Evolutionary conservation across 345 rosid species (phyloP).

Genomic region (Rhizophora mangle): DNA sequence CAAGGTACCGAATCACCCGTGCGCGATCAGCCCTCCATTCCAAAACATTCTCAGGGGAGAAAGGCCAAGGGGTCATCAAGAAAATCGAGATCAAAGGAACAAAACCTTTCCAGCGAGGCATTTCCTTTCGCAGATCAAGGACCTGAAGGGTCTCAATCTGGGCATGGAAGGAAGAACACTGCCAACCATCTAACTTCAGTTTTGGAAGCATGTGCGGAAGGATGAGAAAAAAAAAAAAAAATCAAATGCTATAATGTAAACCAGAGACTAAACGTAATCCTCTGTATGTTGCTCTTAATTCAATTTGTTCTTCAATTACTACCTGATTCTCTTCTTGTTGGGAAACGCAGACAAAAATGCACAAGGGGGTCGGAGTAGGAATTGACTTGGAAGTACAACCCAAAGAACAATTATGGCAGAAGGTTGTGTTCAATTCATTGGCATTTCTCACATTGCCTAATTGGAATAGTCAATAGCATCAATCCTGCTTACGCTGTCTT

Average conservation of each 20-base stretch:
- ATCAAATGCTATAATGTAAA: not conserved
- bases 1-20: constrained; percentile 14
- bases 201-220: constrained; percentile 19
- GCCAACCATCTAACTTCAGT: constrained; percentile 21
- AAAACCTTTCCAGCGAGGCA: constrained; percentile 10
- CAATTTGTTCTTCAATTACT: no score
- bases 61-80: constrained; percentile 18
- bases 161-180: constrained; percentile 3
- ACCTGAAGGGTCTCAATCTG: constrained; percentile 13
- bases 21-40: constrained; percentile 19
- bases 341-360: no score
- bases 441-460: no score
- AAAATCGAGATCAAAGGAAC: constrained; percentile 21
- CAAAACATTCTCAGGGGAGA: constrained; percentile 25
- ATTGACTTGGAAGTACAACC: no score
- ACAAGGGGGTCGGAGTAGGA: no score
- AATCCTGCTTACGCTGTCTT: no score
- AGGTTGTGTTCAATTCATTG: no score
- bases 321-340: no score
- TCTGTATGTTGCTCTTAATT: not conserved
- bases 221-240: not conserved
- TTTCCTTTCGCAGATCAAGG: constrained; percentile 14
- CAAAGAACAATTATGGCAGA: no score
- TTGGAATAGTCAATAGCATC: no score
- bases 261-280: not conserved